Evolutionary conservation across 2,329 filamentous ascomycete genomes (phyloP), one percentile per base, ranked within the genome.

Genomic region (Salinomyces thailandicus): DNA sequence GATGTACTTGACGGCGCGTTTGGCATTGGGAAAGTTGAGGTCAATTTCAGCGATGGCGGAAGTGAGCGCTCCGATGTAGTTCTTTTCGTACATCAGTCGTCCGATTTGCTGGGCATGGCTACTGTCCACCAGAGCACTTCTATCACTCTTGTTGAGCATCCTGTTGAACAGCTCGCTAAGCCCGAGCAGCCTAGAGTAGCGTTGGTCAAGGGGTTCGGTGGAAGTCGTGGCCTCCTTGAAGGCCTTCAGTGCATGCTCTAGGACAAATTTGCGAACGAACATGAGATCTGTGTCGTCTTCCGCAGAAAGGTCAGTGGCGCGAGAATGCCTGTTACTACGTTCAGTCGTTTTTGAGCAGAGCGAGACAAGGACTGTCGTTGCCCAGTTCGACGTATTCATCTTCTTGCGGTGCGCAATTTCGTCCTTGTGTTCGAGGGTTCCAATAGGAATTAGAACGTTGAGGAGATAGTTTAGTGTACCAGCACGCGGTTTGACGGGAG

Each of bases 71-170:
- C 83, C 75, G 43, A 96, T 79, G 57, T 91, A 94, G 38, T 93
- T 86, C 65, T 96, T 98, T 63, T 98, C 91, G 52, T 93, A 96
- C 91, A 98, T 98, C 42, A 95, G 77, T 48, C 86, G 85, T 20
- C 85, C 81, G 48, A 98, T 73, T 54, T 94, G 86, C 50, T 81
- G 79, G 9, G 35, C 18, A 15, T 18, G 26, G 15, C 22, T 5
- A 15, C 18, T 26, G 31, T 33, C 31, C 12, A 19, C 31, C 2
- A 30, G 11, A 8, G 35, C 42, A 22, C 42, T 47, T 12, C 37
- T 32, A 4, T 47, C 43, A 62, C 63, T 45, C 57, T 81, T 82
- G 30, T 85, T 84, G 46, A 95, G 77, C 75, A 98, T 91, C 41
- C 85, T 79, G 48, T 86, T 81, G 73, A 98, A 95, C 28, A 96